Evolutionary conservation across 495 filamentous ascomycete species (phyloP).

Genomic region (Geoglossum glabrum): DNA sequence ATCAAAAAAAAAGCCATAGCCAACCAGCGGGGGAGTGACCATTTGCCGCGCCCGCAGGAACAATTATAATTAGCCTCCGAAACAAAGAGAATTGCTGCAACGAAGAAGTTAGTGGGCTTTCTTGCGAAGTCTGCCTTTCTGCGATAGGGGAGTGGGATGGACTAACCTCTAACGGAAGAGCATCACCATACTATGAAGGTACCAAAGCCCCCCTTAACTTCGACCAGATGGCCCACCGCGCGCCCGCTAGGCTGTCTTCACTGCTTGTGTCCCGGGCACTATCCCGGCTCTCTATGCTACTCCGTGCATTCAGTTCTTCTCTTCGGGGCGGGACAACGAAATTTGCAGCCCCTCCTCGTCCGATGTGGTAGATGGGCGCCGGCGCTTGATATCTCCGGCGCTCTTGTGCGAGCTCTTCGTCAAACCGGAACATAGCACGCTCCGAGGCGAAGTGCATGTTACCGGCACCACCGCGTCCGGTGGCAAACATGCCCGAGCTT

Average conservation of each 20-base stretch:
- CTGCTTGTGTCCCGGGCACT: not conserved
- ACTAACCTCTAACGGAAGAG: not conserved
- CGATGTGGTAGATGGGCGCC: conserved; percentile 58
- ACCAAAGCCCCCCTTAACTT: not conserved
- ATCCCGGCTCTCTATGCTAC: not conserved
- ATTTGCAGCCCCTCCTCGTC: conserved; percentile 81
- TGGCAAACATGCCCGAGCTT: conserved; percentile 29
- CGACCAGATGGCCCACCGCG: not conserved
- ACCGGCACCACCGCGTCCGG: conserved; percentile 77
- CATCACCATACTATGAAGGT: not conserved
- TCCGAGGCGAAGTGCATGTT: conserved; percentile 50
- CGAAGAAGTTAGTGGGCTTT: not conserved
- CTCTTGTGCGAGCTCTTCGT: conserved; percentile 56
- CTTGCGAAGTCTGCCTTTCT: no score
- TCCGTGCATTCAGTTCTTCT: not conserved
- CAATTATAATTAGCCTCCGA: not conserved
- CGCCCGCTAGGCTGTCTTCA: not conserved
- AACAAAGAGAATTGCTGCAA: not conserved
- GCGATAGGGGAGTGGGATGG: not conserved
- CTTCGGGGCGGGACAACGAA: not conserved
- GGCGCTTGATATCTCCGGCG: conserved; percentile 35
- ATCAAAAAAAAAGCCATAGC: not conserved
- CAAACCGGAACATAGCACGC: conserved; percentile 67
- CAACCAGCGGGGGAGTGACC: no score
- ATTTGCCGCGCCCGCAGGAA: not conserved